A percentile compares a stretch with the other conserved stretches of the same genome.
Evolutionary conservation across 345 rosid genomes (phyloP).

Genomic region (Clarkia xantiana): DNA sequence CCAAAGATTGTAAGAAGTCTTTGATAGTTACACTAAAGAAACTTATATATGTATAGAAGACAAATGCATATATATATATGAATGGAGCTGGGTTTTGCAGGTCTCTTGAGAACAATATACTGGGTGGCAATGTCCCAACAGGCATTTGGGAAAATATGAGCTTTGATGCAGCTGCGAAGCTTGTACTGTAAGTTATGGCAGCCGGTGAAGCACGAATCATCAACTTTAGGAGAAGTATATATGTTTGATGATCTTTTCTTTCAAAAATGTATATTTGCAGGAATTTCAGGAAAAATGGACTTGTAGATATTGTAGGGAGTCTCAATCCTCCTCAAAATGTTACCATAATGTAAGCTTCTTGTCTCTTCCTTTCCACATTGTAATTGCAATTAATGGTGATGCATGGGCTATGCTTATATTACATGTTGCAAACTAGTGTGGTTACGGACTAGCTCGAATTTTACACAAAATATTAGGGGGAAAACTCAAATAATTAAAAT

Average conservation of each 20-base stretch:
- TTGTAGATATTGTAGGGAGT: slow-evolving; percentile 25
- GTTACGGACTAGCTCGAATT: too few species aligned
- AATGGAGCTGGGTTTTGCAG: slow-evolving; percentile 27
- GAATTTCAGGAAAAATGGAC: slow-evolving; percentile 35
- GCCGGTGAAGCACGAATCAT: neutral
- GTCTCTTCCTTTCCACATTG: neutral
- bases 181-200: slow-evolving; percentile 44
- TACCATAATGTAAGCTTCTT: slow-evolving; percentile 23
- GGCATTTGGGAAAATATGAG: slow-evolving; percentile 55
- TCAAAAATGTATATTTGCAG: slow-evolving; percentile 15
- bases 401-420: too few species aligned
- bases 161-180: slow-evolving; percentile 28
- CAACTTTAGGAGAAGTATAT: neutral
- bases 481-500: too few species aligned
- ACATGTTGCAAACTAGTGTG: too few species aligned
- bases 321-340: slow-evolving; percentile 38
- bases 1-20: slow-evolving; percentile 35
- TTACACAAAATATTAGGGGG: too few species aligned
- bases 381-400: too few species aligned
- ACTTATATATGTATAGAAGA: neutral
- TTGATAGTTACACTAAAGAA: neutral
- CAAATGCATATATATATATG: neutral
- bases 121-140: slow-evolving; percentile 56
- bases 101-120: slow-evolving; percentile 55
- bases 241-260: neutral